These are phyloP conservation scores for Tarenaya hassleriana DNA, from an alignment of 345 rosid species.

Conservation along the genomic window DNA sequence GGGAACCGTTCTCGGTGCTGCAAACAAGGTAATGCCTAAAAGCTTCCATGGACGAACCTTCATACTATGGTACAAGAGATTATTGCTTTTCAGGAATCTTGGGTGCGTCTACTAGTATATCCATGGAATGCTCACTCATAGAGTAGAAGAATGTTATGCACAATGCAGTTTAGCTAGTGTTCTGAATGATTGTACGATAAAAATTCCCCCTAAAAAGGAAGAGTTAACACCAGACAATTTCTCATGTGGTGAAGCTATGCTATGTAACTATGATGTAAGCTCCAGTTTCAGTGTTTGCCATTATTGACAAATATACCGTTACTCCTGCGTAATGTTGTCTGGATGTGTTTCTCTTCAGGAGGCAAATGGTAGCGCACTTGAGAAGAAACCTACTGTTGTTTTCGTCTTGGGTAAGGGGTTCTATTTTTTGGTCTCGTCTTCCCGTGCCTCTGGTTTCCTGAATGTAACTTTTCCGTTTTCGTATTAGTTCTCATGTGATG, in stretches of 20 bases:
- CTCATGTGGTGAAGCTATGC: too few species aligned
- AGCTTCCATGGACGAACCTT: background rate
- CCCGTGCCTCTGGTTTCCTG: background rate
- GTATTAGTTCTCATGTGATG: background rate
- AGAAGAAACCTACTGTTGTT: slow-evolving; percentile 70
- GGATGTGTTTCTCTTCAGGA: slow-evolving; percentile 38
- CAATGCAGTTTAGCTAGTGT: too few species aligned
- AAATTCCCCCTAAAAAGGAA: too few species aligned
- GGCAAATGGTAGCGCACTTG: slow-evolving; percentile 36
- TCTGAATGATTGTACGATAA: too few species aligned
- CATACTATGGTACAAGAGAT: background rate
- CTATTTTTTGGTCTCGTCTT: background rate
- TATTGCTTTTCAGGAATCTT: background rate
- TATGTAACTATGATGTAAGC: background rate
- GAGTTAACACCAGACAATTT: too few species aligned
- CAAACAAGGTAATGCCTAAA: slow-evolving; percentile 42
- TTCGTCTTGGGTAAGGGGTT: slow-evolving; percentile 71
- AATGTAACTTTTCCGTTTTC: too few species aligned
- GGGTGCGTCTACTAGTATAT: too few species aligned
- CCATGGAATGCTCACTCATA: too few species aligned
- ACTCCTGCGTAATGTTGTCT: background rate
- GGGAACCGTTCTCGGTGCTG: slow-evolving; percentile 62
- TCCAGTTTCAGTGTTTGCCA: background rate
- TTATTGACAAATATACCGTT: background rate
- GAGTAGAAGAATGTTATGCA: too few species aligned